These are phyloP conservation scores for Daldinia childiae DNA, from an alignment of 495 filamentous ascomycete genomes.

Conservation along the genomic window DNA sequence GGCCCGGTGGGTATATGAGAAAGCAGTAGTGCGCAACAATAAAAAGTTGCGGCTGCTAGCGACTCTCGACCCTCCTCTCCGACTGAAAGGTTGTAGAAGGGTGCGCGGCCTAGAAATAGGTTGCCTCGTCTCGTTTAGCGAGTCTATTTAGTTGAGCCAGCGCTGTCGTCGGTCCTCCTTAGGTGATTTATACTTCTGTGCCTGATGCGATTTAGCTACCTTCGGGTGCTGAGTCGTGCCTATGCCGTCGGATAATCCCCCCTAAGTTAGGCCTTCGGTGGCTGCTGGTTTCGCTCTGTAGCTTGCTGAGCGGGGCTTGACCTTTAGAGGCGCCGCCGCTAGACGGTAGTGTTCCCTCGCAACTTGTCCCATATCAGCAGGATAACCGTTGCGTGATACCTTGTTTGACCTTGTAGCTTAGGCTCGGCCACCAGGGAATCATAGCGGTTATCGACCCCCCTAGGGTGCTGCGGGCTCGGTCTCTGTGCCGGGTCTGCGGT, in stretches of 20 bases:
- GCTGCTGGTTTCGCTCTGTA: too few relatives aligned
- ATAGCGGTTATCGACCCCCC: slow-evolving; percentile 25
- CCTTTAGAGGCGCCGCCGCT: background rate
- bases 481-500: too few relatives aligned
- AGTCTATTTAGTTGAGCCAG: background rate
- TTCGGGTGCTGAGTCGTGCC: too few relatives aligned
- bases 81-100: background rate
- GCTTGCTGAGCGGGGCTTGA: background rate
- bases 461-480: background rate
- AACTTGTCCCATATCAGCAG: slow-evolving; percentile 8
- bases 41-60: background rate
- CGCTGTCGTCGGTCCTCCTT: background rate
- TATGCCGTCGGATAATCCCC: too few relatives aligned
- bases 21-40: background rate
- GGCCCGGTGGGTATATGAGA: slow-evolving; percentile 18
- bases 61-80: background rate
- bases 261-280: too few relatives aligned
- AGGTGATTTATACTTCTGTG: background rate
- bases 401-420: slow-evolving; percentile 15
- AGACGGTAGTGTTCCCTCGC: background rate
- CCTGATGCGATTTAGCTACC: background rate
- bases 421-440: slow-evolving; percentile 6
- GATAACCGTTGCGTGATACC: slow-evolving; percentile 20
- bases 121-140: background rate
- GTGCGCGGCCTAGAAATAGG: slow-evolving; percentile 5